Percentiles rank a stretch among this genome's conserved stretches.
Conservation (phyloP, 352 stramenopile genomes). For the Pythium aphanidermatum region DNA sequence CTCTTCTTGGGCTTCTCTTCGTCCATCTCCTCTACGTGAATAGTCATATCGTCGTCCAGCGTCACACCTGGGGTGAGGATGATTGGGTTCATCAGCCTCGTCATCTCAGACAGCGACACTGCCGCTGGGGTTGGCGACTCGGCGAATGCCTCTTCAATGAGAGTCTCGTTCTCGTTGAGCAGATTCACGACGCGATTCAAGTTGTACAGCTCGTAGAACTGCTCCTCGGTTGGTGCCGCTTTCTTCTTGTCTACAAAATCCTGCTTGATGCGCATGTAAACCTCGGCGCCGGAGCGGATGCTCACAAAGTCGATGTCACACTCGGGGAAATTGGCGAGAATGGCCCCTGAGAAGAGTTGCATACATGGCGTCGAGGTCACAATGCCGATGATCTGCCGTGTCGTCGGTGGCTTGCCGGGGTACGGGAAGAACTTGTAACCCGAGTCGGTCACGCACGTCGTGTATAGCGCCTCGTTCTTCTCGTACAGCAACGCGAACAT, state of each 20-base stretch:
- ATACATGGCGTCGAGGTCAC: slow-evolving; percentile 31
- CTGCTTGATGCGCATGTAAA: slow-evolving; percentile 20
- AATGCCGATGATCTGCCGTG: slow-evolving; percentile 31
- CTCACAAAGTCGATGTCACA: slow-evolving; percentile 35
- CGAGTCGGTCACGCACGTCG: slow-evolving; percentile 8
- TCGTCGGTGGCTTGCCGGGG: slow-evolving; percentile 36
- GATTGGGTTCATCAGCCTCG: slow-evolving; percentile 26
- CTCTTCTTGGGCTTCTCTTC: too few species aligned
- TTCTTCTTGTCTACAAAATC: slow-evolving; percentile 15
- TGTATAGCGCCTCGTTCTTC: slow-evolving; percentile 13
- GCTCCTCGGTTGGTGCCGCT: slow-evolving; percentile 16
- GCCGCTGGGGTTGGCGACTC: slow-evolving; percentile 4
- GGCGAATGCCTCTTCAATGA: slow-evolving; percentile 20
- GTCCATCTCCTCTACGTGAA: not conserved
- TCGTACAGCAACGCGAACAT: slow-evolving; percentile 17
- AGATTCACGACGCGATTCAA: slow-evolving; percentile 26
- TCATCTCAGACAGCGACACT: slow-evolving; percentile 25
- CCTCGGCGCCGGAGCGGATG: slow-evolving; percentile 18
- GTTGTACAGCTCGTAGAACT: slow-evolving; percentile 31
- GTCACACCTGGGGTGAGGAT: slow-evolving; percentile 11
- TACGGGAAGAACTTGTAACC: slow-evolving; percentile 65
- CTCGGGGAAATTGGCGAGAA: slow-evolving; percentile 24
- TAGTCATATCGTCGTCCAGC: slow-evolving; percentile 16
- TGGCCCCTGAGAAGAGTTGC: slow-evolving; percentile 6
- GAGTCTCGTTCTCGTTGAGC: slow-evolving; percentile 21